Percentiles rank a stretch among this genome's conserved stretches.
These are phyloP conservation scores for Alternaria solani DNA, from an alignment of 2,329 filamentous ascomycete species.

Conservation along the genomic window DNA sequence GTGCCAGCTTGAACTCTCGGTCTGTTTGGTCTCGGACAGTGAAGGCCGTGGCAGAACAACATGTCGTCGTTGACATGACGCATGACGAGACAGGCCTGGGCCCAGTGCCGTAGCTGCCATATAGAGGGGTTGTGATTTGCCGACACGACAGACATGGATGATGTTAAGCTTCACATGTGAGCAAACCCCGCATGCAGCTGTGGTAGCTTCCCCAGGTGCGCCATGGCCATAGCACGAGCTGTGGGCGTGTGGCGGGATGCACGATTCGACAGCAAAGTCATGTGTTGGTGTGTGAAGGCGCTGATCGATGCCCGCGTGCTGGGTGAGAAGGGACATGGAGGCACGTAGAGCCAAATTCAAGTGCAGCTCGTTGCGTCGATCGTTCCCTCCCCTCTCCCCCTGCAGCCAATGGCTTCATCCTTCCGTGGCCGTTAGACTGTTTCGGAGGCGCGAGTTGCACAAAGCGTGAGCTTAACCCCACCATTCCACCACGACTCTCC, in stretches of 20 bases:
- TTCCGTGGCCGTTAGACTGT: conserved; percentile 24
- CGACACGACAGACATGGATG: conserved; percentile 19
- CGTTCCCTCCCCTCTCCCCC: conserved; percentile 7
- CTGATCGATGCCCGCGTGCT: conserved; percentile 2
- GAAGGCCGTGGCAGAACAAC: conserved; percentile 8
- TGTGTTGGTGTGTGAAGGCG: background rate
- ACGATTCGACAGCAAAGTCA: conserved; percentile 1
- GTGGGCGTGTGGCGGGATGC: conserved; percentile 1
- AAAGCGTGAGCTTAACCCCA: conserved; percentile 46
- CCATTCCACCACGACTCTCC: conserved; percentile 45
- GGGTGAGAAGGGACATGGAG: conserved; percentile 19
- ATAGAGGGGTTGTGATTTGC: conserved; percentile 29
- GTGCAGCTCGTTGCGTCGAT: conserved; percentile 32
- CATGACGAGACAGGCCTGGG: background rate
- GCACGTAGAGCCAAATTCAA: conserved; percentile 21
- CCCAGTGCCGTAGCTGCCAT: conserved; percentile 24
- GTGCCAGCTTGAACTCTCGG: conserved; percentile 9
- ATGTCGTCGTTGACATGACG: background rate
- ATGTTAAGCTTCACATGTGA: conserved; percentile 37
- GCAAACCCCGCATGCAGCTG: conserved; percentile 35
- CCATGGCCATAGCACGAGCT: conserved; percentile 10
- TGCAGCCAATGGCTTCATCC: conserved; percentile 33
- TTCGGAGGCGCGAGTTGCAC: conserved; percentile 31
- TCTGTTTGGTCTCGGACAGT: conserved; percentile 3
- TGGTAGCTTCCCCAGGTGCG: conserved; percentile 1